These are phyloP conservation scores for Plasmodium malariae DNA, from an alignment of 169 alveolate genomes.

Conservation along the genomic window DNA sequence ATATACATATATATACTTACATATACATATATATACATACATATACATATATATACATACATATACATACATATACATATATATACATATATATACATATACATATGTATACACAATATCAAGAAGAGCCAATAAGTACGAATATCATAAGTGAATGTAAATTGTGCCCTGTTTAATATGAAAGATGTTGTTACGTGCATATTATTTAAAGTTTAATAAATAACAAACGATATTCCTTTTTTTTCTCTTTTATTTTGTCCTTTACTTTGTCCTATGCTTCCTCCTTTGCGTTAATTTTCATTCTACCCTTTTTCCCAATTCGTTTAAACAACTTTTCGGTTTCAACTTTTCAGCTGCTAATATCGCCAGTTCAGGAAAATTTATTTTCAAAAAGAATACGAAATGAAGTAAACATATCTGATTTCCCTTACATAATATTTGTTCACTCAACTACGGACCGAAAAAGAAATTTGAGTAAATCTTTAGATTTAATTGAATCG, in stretches of 20 bases:
- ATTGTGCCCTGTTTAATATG: too few relatives aligned
- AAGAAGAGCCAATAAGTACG: too few relatives aligned
- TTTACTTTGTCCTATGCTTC: too few relatives aligned
- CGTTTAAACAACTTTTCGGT: neutral
- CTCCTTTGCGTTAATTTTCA: neutral
- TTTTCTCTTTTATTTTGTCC: neutral
- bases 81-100: neutral
- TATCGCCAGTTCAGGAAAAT: constrained; percentile 67
- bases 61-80: neutral
- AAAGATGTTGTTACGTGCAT: too few relatives aligned
- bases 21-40: neutral
- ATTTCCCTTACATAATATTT: constrained; percentile 56
- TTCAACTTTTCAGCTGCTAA: constrained; percentile 21
- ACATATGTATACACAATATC: neutral
- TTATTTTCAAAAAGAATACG: constrained; percentile 18
- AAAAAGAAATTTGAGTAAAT: constrained; percentile 19
- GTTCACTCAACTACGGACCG: constrained; percentile 39
- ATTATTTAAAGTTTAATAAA: too few relatives aligned
- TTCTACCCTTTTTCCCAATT: neutral
- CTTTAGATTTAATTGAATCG: constrained; percentile 29
- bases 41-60: neutral
- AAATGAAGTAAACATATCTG: constrained; percentile 12
- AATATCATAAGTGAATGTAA: too few relatives aligned
- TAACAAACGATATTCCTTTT: neutral
- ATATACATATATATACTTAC: neutral